These are phyloP conservation scores for Sugiyamaella neomexicana DNA, from an alignment of 1,139 yeast genomes.

Conservation along the genomic window DNA sequence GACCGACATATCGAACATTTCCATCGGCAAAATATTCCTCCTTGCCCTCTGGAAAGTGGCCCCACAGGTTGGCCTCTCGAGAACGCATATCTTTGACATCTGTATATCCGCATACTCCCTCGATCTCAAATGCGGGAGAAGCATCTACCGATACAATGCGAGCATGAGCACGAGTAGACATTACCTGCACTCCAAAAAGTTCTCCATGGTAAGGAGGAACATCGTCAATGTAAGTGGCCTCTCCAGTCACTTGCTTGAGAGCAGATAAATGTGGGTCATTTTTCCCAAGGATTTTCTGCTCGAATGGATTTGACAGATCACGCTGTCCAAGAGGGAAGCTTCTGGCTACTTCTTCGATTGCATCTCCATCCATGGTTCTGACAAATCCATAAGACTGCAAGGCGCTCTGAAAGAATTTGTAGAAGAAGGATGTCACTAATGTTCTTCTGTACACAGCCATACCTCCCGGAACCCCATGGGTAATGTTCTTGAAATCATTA, in stretches of 20 bases:
- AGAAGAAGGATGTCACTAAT: conserved; percentile 47
- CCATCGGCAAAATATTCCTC: conserved; percentile 48
- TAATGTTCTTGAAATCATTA: conserved; percentile 38
- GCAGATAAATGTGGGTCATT: conserved; percentile 46
- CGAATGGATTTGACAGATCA: conserved; percentile 43
- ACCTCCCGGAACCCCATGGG: conserved; percentile 50
- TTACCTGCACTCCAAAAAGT: conserved; percentile 46
- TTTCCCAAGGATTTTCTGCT: conserved; percentile 43
- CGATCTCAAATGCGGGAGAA: conserved; percentile 42
- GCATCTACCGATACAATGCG: conserved; percentile 43
- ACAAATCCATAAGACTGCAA: conserved; percentile 22
- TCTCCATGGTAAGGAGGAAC: conserved; percentile 45
- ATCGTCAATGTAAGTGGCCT: conserved; percentile 48
- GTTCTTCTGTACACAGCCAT: conserved; percentile 49
- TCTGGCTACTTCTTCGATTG: conserved; percentile 42
- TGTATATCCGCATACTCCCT: conserved; percentile 46
- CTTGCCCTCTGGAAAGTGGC: conserved; percentile 44
- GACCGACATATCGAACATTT: conserved; percentile 45
- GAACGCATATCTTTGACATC: conserved; percentile 44
- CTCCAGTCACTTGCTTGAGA: conserved; percentile 48
- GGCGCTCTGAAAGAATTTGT: conserved; percentile 44
- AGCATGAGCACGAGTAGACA: conserved; percentile 48
- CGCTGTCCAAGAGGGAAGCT: conserved; percentile 43
- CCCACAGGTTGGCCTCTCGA: conserved; percentile 44
- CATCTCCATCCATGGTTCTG: conserved; percentile 40